These are phyloP conservation scores for Phytophthora lateralis DNA, from an alignment of 352 stramenopile genomes.

Conservation along the genomic window DNA sequence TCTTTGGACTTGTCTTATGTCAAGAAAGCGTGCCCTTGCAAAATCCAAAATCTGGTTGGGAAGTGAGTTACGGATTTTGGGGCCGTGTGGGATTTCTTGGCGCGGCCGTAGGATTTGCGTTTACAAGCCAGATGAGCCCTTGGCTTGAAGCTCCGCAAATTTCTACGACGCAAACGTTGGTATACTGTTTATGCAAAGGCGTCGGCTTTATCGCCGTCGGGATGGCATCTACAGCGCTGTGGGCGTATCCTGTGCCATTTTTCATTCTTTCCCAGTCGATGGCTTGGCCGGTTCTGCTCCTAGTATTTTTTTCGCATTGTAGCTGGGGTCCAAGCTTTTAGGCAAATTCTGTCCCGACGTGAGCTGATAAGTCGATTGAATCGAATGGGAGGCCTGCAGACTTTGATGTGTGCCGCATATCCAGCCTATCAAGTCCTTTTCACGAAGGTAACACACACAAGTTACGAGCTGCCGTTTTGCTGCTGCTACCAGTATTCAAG, in stretches of 20 bases:
- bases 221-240: not conserved
- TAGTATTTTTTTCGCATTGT: not conserved
- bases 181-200: not conserved
- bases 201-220: not conserved
- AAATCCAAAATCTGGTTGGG: constrained; percentile 4
- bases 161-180: not conserved
- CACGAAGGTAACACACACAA: not conserved
- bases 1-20: not conserved
- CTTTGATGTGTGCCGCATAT: not conserved
- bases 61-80: constrained; percentile 17
- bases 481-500: constrained; percentile 1
- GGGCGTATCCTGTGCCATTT: not conserved
- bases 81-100: constrained; percentile 3
- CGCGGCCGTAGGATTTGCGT: not conserved
- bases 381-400: not conserved
- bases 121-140: not conserved
- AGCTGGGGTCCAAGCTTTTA: not conserved
- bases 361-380: not conserved
- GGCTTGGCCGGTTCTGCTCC: not conserved
- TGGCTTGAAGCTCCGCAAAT: not conserved
- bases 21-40: constrained; percentile 10
- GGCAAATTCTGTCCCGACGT: not conserved
- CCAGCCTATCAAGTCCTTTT: constrained; percentile 12
- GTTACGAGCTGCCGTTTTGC: constrained; percentile 6
- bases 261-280: not conserved